phyloP scores from a whole-genome alignment of 768 basidiomycete genomes.

The Mycena olivaceomarginata region DNA sequence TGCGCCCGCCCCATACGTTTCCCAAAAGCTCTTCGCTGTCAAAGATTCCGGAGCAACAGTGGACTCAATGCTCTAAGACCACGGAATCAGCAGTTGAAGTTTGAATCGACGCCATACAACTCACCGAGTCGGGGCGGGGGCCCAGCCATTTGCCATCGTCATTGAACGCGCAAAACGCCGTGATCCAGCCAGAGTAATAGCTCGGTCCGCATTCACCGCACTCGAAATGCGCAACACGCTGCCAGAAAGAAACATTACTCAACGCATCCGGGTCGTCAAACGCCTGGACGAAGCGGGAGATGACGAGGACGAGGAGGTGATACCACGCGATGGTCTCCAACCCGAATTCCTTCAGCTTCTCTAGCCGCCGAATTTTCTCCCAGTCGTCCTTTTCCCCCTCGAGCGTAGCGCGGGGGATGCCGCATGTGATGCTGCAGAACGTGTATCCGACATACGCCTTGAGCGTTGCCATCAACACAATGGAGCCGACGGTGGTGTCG shows the following conservation, averaged over 20 bases:
- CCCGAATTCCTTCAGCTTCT: constrained; percentile 13
- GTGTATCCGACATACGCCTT: constrained; percentile 61
- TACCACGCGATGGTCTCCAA: not conserved
- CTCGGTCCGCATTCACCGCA: not conserved
- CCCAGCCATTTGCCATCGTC: not conserved
- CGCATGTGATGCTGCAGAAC: constrained; percentile 51
- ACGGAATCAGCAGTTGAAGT: too few species aligned
- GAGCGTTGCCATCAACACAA: constrained; percentile 64
- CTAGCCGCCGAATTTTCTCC: not conserved
- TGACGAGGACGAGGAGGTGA: not conserved
- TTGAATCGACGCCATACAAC: not conserved
- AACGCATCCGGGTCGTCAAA: not conserved
- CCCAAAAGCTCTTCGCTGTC: constrained; percentile 1
- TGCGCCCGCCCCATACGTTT: not conserved
- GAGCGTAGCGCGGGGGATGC: constrained; percentile 54
- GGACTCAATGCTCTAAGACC: not conserved
- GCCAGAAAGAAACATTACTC: not conserved
- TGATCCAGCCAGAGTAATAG: not conserved
- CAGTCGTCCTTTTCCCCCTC: constrained; percentile 1
- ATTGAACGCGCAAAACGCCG: not conserved
- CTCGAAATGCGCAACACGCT: not conserved
- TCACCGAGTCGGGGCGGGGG: not conserved
- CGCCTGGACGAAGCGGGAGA: not conserved
- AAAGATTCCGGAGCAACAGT: not conserved
- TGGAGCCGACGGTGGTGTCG: constrained; percentile 59